These are phyloP conservation scores for Zygosaccharomyces kombuchaensis DNA, from an alignment of 805 yeast species.

Conservation along the genomic window DNA sequence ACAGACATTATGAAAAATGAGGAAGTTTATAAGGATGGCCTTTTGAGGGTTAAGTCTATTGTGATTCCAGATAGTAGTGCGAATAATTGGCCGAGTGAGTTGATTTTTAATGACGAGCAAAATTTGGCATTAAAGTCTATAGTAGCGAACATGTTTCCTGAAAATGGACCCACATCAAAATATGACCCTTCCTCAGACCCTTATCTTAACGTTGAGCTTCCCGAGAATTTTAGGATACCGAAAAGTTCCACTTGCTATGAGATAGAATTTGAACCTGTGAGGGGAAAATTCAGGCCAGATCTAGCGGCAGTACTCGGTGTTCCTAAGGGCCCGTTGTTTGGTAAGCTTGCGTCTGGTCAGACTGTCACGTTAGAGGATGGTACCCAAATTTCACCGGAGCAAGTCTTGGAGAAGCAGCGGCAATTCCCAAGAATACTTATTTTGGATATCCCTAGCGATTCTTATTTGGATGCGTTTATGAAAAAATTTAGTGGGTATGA, in stretches of 20 bases:
- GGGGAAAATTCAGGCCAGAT: slow-evolving; percentile 71
- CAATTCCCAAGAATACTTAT: slow-evolving; percentile 57
- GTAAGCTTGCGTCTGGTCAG: slow-evolving; percentile 55
- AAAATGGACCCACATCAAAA: slow-evolving; percentile 37
- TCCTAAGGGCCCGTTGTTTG: slow-evolving; percentile 57
- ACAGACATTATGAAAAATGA: slow-evolving; percentile 26
- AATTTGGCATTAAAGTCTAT: slow-evolving; percentile 27
- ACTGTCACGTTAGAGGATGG: slow-evolving; percentile 58
- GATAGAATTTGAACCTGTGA: slow-evolving; percentile 56
- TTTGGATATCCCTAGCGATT: slow-evolving; percentile 63
- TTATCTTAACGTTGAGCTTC: slow-evolving; percentile 37
- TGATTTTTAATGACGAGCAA: slow-evolving; percentile 12
- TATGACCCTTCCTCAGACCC: slow-evolving; percentile 39
- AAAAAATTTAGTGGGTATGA: slow-evolving; percentile 28
- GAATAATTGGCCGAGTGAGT: neutral
- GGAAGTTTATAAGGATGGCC: slow-evolving; percentile 32
- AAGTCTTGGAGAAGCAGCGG: slow-evolving; percentile 65
- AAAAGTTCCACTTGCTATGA: slow-evolving; percentile 56
- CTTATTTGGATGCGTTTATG: slow-evolving; percentile 40
- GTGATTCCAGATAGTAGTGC: slow-evolving; percentile 8
- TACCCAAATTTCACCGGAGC: slow-evolving; percentile 53
- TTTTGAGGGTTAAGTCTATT: slow-evolving; percentile 39
- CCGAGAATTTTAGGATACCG: slow-evolving; percentile 18
- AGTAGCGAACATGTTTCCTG: slow-evolving; percentile 54
- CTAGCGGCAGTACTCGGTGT: slow-evolving; percentile 69